Evolutionary conservation across 257 asterid genomes (phyloP).

Genomic region (Solanum pinnatisectum): DNA sequence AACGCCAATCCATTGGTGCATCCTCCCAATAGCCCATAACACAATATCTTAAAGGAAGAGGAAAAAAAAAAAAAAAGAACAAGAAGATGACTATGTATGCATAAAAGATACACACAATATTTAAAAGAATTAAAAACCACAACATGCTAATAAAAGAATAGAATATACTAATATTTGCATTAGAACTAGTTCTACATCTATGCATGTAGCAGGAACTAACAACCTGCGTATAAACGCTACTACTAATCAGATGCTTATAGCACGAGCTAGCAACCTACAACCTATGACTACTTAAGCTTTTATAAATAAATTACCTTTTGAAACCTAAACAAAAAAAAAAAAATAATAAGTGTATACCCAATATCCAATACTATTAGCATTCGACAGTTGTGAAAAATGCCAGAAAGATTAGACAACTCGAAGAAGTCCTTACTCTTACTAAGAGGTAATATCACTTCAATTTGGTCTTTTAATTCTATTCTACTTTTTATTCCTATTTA

Average conservation of each 20-base stretch:
- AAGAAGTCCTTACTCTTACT: not conserved
- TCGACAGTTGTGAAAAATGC: not conserved
- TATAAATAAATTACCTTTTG: no score
- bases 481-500: no score
- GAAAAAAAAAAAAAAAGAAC: no score
- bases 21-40: slow-evolving; percentile 7
- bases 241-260: not conserved
- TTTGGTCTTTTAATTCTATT: no score
- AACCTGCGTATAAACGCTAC: not conserved
- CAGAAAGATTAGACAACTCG: not conserved
- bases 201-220: no score
- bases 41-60: slow-evolving; percentile 44
- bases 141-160: not conserved
- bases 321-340: no score
- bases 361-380: no score
- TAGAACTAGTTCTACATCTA: not conserved
- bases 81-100: not conserved
- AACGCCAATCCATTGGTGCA: slow-evolving; percentile 25
- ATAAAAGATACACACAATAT: no score
- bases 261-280: not conserved
- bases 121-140: not conserved
- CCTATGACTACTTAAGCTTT: not conserved
- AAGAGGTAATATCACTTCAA: no score
- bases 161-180: not conserved
- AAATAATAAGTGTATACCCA: no score